A percentile compares a stretch with the other conserved stretches of the same genome.
Conservation (phyloP, 2,329 filamentous ascomycete species). For the Rugonectria rugulosa region DNA sequence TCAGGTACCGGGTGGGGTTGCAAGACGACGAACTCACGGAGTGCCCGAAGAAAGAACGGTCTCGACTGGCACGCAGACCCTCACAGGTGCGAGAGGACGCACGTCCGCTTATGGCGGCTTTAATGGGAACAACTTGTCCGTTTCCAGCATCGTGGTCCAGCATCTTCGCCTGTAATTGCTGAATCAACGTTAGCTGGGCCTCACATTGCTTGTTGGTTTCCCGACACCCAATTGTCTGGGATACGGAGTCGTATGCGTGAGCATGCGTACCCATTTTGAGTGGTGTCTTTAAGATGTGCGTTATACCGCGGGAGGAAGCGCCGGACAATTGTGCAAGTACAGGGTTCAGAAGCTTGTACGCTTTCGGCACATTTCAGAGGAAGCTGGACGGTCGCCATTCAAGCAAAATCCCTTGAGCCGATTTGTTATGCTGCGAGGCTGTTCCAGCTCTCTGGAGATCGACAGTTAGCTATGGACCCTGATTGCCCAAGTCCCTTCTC, state of each 20-base stretch:
- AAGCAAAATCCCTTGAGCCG: too few species aligned
- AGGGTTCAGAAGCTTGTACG: conserved; percentile 15
- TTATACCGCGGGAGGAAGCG: conserved; percentile 29
- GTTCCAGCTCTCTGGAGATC: conserved; percentile 7
- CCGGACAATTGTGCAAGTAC: conserved; percentile 17
- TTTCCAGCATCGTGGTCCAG: conserved; percentile 4
- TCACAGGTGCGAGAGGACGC: conserved; percentile 17
- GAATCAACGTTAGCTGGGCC: conserved; percentile 8
- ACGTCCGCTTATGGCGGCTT: conserved; percentile 27
- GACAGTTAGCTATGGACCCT: conserved; percentile 9
- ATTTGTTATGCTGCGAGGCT: too few species aligned
- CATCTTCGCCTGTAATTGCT: not conserved
- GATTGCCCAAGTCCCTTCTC: conserved; percentile 8
- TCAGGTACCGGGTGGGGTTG: conserved; percentile 38
- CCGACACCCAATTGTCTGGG: conserved; percentile 2
- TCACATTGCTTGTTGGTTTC: not conserved
- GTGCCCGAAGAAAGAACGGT: conserved; percentile 40
- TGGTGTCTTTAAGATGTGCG: conserved; percentile 42
- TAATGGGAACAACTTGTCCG: conserved; percentile 7
- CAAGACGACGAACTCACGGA: conserved; percentile 34
- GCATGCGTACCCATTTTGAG: conserved; percentile 15
- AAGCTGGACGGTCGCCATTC: too few species aligned
- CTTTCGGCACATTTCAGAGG: conserved; percentile 14
- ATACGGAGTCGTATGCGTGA: not conserved
- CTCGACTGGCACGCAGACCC: conserved; percentile 31